Percentiles rank a stretch among this genome's conserved stretches.
Conservation (phyloP, 148 eudicot species). For the Bassia scoparia region DNA sequence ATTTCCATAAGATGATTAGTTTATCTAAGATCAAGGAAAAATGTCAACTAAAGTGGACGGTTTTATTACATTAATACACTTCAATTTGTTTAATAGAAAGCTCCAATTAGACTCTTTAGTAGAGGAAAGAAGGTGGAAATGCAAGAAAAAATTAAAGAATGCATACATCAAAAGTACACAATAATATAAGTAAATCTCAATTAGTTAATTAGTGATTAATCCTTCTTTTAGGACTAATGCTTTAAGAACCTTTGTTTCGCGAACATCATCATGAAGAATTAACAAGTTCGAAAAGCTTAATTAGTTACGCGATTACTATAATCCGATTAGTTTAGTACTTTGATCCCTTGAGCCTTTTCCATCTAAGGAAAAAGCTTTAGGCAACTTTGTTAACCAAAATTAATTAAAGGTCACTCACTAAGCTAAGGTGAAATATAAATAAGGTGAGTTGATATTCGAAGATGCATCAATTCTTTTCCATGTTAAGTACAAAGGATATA, state of each 20-base stretch:
- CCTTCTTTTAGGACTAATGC: constrained; percentile 11
- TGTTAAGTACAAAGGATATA: constrained; percentile 31
- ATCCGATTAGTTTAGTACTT: background rate
- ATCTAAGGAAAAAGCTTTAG: constrained; percentile 7
- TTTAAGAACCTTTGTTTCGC: constrained; percentile 8
- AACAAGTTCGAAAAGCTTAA: background rate
- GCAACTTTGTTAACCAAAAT: constrained; percentile 14
- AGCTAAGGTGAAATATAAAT: background rate
- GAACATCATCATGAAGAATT: constrained; percentile 3
- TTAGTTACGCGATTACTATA: background rate
- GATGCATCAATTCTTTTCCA: constrained; percentile 21
- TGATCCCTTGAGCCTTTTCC: constrained; percentile 9
- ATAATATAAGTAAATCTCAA: too few species aligned
- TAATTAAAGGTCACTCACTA: background rate
- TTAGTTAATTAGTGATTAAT: background rate
- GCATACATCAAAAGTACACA: constrained; percentile 3
- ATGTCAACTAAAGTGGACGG: constrained; percentile 16
- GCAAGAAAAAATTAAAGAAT: constrained; percentile 9
- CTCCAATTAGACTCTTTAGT: constrained; percentile 16
- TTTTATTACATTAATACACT: background rate
- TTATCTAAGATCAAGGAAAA: background rate
- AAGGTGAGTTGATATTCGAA: constrained; percentile 28
- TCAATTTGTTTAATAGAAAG: constrained; percentile 4
- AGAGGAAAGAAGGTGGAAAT: constrained; percentile 14
- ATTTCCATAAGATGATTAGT: constrained; percentile 6